These are phyloP conservation scores for Botrytis hyacinthi DNA, from an alignment of 2,329 filamentous ascomycete species.

Conservation along the genomic window DNA sequence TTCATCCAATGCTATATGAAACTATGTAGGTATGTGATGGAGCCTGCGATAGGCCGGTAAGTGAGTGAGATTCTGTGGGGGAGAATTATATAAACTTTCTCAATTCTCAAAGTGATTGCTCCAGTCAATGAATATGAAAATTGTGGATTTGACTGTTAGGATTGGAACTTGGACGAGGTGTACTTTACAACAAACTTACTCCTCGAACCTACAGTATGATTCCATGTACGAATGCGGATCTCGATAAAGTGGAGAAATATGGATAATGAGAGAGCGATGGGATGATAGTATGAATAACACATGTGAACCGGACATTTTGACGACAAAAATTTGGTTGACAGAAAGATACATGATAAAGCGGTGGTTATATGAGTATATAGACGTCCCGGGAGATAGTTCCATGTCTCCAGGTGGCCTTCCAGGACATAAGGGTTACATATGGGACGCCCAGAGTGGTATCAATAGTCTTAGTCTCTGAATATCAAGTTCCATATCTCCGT, in stretches of 20 bases:
- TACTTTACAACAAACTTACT: not conserved
- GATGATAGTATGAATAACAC: not conserved
- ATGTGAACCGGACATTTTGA: not conserved
- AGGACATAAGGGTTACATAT: not conserved
- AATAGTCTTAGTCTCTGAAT: not conserved
- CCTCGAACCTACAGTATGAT: accelerated
- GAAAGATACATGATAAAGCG: not conserved
- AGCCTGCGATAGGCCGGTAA: too few relatives aligned
- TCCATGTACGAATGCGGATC: not conserved
- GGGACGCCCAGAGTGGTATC: not conserved
- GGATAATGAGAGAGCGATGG: not conserved
- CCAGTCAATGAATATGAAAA: too few relatives aligned
- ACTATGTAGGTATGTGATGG: too few relatives aligned
- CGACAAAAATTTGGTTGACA: not conserved
- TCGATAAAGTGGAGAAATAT: not conserved
- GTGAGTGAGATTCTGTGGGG: too few relatives aligned
- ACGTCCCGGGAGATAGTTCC: not conserved
- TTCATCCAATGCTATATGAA: too few relatives aligned
- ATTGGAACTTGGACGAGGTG: too few relatives aligned
- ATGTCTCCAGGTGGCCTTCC: not conserved
- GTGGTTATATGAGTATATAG: too few relatives aligned
- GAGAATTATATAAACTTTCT: too few relatives aligned
- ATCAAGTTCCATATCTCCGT: not conserved
- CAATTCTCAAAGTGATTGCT: too few relatives aligned
- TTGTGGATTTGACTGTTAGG: too few relatives aligned